Conservation (phyloP, 495 filamentous ascomycete species). For the Hypoxylon lenormandii region DNA sequence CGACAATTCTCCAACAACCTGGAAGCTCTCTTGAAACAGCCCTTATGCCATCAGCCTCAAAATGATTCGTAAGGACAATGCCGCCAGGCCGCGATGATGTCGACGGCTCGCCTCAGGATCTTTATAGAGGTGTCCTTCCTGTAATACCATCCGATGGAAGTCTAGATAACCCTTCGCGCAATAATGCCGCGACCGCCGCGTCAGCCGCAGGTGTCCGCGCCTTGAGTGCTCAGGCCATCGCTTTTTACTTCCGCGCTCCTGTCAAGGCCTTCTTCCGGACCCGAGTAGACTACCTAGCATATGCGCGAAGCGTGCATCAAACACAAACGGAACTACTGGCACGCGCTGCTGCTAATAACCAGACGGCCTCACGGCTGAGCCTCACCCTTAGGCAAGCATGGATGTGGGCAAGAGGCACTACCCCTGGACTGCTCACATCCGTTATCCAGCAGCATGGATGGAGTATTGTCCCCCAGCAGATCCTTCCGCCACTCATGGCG, state of each 20-base stretch:
- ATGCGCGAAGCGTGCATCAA: constrained; percentile 60
- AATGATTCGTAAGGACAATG: constrained; percentile 49
- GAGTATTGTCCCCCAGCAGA: constrained; percentile 87
- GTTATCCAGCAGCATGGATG: constrained; percentile 84
- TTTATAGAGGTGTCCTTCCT: constrained; percentile 55
- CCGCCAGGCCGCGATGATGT: constrained; percentile 49
- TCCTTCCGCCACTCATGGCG: constrained; percentile 84
- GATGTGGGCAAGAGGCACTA: constrained; percentile 76
- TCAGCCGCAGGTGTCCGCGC: constrained; percentile 85
- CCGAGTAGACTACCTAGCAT: constrained; percentile 79
- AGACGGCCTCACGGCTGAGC: constrained; percentile 39
- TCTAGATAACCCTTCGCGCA: constrained; percentile 62
- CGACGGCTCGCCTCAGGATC: constrained; percentile 32
- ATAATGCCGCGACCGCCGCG: constrained; percentile 77
- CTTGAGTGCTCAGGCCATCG: constrained; percentile 78
- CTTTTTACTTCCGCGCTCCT: constrained; percentile 90
- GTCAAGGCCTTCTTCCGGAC: constrained; percentile 90
- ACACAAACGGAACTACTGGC: constrained; percentile 44
- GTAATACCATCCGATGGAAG: constrained; percentile 52
- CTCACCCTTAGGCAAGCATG: constrained; percentile 58
- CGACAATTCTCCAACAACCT: constrained; percentile 9
- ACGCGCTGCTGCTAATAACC: constrained; percentile 40
- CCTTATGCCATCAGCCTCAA: constrained; percentile 31
- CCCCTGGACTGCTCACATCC: constrained; percentile 80
- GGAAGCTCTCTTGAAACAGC: constrained; percentile 3